Conservation (phyloP, 352 stramenopile genomes). For the Elongisporangium senticosum region DNA sequence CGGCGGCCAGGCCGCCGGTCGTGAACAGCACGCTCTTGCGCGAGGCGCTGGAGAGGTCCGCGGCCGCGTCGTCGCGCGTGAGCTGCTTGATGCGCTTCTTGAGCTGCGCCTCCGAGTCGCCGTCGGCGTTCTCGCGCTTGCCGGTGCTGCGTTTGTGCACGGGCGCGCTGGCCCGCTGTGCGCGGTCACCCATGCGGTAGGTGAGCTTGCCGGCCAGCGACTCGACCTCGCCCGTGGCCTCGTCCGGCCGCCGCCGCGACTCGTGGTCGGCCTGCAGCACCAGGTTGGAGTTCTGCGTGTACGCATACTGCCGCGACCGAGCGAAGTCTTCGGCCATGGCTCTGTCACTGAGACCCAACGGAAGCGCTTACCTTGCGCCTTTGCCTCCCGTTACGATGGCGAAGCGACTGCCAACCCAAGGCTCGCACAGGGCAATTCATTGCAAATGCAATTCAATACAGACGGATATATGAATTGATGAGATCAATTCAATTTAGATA, state of each 20-base stretch:
- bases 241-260: constrained; percentile 66
- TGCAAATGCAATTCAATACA: no score
- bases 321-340: constrained; percentile 87
- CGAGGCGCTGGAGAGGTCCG: constrained; percentile 3
- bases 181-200: constrained; percentile 83
- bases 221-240: constrained; percentile 86
- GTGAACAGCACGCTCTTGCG: constrained; percentile 42
- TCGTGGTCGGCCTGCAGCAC: constrained; percentile 91
- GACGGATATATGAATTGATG: no score
- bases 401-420: constrained; percentile 1
- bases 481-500: no score
- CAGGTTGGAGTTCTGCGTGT: constrained; percentile 92
- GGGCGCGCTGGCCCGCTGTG: constrained; percentile 53
- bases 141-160: constrained; percentile 31
- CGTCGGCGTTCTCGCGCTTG: constrained; percentile 17
- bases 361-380: not conserved
- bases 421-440: not conserved
- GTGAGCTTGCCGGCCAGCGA: constrained; percentile 67
- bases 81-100: constrained; percentile 72
- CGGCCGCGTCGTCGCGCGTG: constrained; percentile 17
- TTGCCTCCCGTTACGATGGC: not conserved
- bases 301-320: constrained; percentile 89
- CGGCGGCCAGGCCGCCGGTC: constrained; percentile 35
- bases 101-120: constrained; percentile 37
- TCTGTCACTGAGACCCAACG: not conserved